Conservation (phyloP, 2,329 filamentous ascomycete genomes). For the Lasiodiplodia citricola region DNA sequence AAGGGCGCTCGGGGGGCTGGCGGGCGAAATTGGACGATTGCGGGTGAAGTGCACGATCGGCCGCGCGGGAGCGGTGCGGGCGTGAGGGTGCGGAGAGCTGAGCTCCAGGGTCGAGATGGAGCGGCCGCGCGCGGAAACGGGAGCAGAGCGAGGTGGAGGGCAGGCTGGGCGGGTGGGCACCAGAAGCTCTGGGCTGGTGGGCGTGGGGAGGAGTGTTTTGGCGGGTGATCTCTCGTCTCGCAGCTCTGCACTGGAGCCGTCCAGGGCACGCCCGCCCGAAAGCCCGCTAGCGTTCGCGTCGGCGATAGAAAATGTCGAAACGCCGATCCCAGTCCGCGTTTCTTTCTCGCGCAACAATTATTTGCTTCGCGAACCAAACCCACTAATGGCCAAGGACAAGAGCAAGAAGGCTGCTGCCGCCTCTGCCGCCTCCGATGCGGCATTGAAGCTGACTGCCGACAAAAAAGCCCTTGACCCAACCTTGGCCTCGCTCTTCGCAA, state of each 20-base stretch:
- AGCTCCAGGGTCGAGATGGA: background rate
- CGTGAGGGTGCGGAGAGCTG: background rate
- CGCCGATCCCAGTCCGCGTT: conserved; percentile 20
- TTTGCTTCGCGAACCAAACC: background rate
- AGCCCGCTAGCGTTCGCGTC: conserved; percentile 10
- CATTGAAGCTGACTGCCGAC: conserved; percentile 35
- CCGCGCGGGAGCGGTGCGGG: conserved; percentile 21
- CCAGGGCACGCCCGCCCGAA: conserved; percentile 23
- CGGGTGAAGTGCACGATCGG: conserved; percentile 22
- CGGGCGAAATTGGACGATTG: conserved; percentile 25
- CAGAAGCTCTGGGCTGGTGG: conserved; percentile 2
- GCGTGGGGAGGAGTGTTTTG: conserved; percentile 6
- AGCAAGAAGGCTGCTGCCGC: conserved; percentile 8
- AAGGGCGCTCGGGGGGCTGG: background rate
- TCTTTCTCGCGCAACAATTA: conserved; percentile 12
- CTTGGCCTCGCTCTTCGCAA: conserved; percentile 55
- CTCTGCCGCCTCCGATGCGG: background rate
- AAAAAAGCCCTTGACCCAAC: conserved; percentile 49
- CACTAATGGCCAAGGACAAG: conserved; percentile 42
- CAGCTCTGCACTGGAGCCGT: conserved; percentile 20
- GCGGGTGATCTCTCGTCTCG: conserved; percentile 22
- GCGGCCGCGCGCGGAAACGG: background rate
- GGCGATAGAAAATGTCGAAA: conserved; percentile 22
- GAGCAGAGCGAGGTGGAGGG: background rate
- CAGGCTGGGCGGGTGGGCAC: background rate